Conservation (phyloP, 371 early-diverging fungal genomes). For the Sporodiniella umbellata region DNA sequence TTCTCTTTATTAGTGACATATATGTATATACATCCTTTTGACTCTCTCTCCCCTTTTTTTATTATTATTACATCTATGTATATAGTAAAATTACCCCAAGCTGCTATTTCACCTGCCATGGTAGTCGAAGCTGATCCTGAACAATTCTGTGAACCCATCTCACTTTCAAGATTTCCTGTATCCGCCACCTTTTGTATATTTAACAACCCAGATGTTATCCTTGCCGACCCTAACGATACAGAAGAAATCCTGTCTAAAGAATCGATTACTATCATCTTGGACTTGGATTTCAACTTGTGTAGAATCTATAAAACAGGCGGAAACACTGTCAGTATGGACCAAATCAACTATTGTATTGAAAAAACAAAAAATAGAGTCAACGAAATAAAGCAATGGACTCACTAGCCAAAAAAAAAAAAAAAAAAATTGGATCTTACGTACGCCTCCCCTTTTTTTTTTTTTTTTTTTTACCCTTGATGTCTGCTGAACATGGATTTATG, state of each 20-base stretch:
- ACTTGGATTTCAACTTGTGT: conserved; percentile 51
- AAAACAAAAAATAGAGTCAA: conserved; percentile 42
- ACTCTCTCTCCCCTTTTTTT: background rate
- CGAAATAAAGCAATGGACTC: conserved; percentile 28
- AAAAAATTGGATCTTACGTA: no score
- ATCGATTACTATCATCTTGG: conserved; percentile 58
- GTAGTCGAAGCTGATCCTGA: conserved; percentile 60
- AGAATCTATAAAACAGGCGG: conserved; percentile 58
- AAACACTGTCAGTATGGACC: conserved; percentile 27
- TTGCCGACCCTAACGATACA: conserved; percentile 76
- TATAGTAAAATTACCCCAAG: conserved; percentile 65
- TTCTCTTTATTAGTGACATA: no score
- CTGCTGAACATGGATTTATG: no score
- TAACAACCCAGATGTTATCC: conserved; percentile 47
- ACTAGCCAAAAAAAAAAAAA: no score
- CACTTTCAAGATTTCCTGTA: conserved; percentile 52
- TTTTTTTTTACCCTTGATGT: no score
- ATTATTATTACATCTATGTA: background rate
- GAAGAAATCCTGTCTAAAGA: conserved; percentile 66
- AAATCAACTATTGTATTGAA: conserved; percentile 41
- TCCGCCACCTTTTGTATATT: conserved; percentile 70
- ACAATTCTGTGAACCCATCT: conserved; percentile 39
- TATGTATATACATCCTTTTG: no score
- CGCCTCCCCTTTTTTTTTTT: no score
- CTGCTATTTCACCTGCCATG: conserved; percentile 53